A percentile compares a stretch with the other conserved stretches of the same genome.
Conservation (phyloP, 352 stramenopile species). For the Globisporangium abappressorium region DNA sequence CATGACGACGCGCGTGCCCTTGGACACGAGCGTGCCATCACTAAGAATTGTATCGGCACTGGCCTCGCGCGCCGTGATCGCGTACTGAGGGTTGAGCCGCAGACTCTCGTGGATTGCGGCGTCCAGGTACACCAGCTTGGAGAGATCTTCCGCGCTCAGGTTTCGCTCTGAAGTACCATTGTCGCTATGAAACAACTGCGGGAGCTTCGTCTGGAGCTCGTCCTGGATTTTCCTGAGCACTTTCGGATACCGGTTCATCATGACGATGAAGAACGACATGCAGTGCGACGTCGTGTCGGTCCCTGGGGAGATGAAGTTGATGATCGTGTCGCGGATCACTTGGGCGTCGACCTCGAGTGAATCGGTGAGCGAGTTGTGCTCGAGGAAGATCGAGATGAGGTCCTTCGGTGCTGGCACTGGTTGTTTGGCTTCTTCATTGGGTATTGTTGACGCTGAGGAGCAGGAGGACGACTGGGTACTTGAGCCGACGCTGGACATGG, state of each 20-base stretch:
- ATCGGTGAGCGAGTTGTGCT: constrained; percentile 10
- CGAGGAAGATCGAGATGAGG: constrained; percentile 18
- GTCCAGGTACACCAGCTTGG: constrained; percentile 56
- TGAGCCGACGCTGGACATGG: not conserved
- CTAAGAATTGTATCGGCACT: constrained; percentile 45
- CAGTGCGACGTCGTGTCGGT: constrained; percentile 47
- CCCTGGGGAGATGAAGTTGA: constrained; percentile 58
- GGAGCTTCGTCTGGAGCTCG: constrained; percentile 26
- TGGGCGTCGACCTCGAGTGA: constrained; percentile 6
- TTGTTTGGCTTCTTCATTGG: not conserved
- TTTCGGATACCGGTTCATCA: constrained; percentile 37
- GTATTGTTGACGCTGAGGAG: not conserved
- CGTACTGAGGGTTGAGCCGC: constrained; percentile 49
- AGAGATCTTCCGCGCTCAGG: constrained; percentile 39
- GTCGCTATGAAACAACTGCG: constrained; percentile 14
- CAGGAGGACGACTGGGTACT: not conserved
- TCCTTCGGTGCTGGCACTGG: not conserved
- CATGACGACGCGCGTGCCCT: constrained; percentile 46
- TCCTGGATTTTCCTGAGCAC: constrained; percentile 31
- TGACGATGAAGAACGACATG: constrained; percentile 44
- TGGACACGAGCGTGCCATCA: constrained; percentile 65
- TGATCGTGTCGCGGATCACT: constrained; percentile 44
- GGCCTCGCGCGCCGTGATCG: constrained; percentile 40
- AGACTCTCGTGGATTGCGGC: constrained; percentile 61
- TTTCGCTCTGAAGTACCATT: not conserved